Base-by-base conservation (phyloP, 192 early-diverging fungal genomes). In the Linnemannia zychae region DNA sequence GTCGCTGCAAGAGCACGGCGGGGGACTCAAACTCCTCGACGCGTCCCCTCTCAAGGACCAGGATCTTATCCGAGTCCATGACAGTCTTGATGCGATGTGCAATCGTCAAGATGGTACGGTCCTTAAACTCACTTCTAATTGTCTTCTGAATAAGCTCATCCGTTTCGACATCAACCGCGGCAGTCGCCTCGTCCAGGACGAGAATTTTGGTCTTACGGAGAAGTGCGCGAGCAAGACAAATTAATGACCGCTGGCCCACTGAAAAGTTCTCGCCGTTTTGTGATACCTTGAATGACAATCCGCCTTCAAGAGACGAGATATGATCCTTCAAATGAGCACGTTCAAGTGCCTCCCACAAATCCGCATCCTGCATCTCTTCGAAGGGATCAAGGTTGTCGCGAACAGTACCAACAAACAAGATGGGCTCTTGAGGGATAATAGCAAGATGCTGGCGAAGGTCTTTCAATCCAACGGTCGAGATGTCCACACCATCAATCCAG, bases 21-120 rank as follows among this genome's bases (percentile, higher is more conserved):
- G 87, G 87, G 36, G 74, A 20, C 60, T 88, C 82, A 65, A 81
- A 88, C 74, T 88, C 82, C 18, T 67, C 47, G 2, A 84, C 82
- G 17, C 89, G 76, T 3, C 97, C 97, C 38, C 93, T 88, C 80
- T 96, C 95, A 74, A 88, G 34, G 1, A 97, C 95, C n/a, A 97
- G 63, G 18, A 98, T 94, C 36, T 91, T 87, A 86, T 98, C 97
- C 72, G 95, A 97, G 72, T 94, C 95, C 71, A 95, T 95, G 16
- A 98, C 92, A 0, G 97, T 97, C 78, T 93, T 91, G 67, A 97
- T 75, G n/a, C 97, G 93, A 83, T 99, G 98, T 9, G 98, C 98
- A 84, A 99, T 96, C 73, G 93, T 94, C 47, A 99, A 79, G 47
- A 99, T 86, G 2, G 98, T 99, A 22, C 91, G 88, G 63, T 94